Evolutionary conservation across 192 early-diverging fungal species (phyloP).

Genomic region (Backusella circina): DNA sequence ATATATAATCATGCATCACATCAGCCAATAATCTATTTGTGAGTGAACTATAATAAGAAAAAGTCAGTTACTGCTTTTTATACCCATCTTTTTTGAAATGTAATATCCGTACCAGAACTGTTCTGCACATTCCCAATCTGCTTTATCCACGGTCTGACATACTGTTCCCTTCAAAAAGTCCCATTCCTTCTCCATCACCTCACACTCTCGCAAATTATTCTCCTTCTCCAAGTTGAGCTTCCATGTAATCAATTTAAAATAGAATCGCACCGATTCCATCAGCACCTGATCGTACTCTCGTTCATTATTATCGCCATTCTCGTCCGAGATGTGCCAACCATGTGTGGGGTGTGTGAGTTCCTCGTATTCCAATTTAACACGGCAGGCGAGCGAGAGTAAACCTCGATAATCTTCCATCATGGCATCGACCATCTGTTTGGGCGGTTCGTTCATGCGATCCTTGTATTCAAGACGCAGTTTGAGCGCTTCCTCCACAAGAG

Average conservation of each 20-base stretch:
- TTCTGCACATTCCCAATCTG: slow-evolving; percentile 67
- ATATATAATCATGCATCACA: slow-evolving; percentile 46
- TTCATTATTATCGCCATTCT: slow-evolving; percentile 12
- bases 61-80: not conserved
- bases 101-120: slow-evolving; percentile 66
- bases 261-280: slow-evolving; percentile 68
- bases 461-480: slow-evolving; percentile 70
- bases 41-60: slow-evolving; percentile 34
- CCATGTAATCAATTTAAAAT: slow-evolving; percentile 76
- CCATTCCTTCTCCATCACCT: slow-evolving; percentile 82
- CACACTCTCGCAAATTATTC: slow-evolving; percentile 64
- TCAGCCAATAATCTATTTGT: slow-evolving; percentile 44
- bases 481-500: slow-evolving; percentile 79
- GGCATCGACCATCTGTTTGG: slow-evolving; percentile 65
- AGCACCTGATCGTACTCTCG: slow-evolving; percentile 62
- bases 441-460: slow-evolving; percentile 54
- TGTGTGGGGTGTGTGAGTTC: slow-evolving; percentile 53
- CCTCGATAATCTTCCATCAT: slow-evolving; percentile 78
- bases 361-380: slow-evolving; percentile 68
- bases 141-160: slow-evolving; percentile 68
- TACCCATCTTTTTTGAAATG: no score
- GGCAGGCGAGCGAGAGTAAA: slow-evolving; percentile 65
- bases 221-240: slow-evolving; percentile 61
- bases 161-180: slow-evolving; percentile 62
- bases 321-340: slow-evolving; percentile 66